Evolutionary conservation across 371 early-diverging fungal species (phyloP).

Genomic region (Smittium mucronatum): DNA sequence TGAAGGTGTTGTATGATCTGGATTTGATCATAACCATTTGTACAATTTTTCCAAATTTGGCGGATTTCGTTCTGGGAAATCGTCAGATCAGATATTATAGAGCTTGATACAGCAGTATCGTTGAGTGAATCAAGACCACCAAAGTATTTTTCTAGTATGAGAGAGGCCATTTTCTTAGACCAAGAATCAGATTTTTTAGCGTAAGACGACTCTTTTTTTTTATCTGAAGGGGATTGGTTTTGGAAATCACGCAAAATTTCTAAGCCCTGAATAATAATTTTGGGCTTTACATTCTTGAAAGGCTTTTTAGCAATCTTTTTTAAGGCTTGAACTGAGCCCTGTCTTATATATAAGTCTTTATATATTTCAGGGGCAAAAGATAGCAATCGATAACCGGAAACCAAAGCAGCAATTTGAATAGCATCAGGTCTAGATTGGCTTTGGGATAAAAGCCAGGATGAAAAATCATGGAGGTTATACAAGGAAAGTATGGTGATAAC

Average conservation of each 20-base stretch:
- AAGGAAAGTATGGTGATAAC: neutral
- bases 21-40: neutral
- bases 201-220: neutral
- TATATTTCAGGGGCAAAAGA: neutral
- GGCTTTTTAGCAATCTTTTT: neutral
- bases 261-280: neutral
- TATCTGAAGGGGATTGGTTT: neutral
- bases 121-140: neutral
- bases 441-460: neutral
- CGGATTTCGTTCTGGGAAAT: neutral
- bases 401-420: neutral
- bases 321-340: neutral
- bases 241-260: neutral
- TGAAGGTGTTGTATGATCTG: neutral
- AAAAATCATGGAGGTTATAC: neutral
- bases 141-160: neutral
- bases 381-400: neutral
- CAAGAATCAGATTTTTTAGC: neutral
- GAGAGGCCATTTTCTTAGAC: neutral
- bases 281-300: neutral
- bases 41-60: neutral
- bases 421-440: neutral
- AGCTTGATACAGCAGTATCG: neutral
- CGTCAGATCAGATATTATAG: neutral
- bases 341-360: constrained; percentile 1